phyloP scores from a whole-genome alignment of 345 rosid genomes.

The Acer saccharum region DNA sequence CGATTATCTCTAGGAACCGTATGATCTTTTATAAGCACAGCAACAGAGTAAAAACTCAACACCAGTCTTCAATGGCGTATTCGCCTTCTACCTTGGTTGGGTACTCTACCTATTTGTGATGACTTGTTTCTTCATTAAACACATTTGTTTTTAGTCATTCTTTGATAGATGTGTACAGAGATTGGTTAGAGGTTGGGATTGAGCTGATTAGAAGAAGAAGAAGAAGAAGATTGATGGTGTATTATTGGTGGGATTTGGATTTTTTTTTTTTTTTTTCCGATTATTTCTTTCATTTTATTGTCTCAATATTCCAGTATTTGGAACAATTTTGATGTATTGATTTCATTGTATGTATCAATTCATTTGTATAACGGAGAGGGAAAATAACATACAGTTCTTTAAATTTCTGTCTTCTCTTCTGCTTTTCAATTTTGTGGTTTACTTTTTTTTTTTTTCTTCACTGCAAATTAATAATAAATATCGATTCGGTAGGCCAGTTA shows the following conservation, averaged over 20 bases:
- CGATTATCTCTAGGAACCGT: slow-evolving; percentile 83
- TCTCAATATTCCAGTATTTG: slow-evolving; percentile 24
- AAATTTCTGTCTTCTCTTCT: neutral
- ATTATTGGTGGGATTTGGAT: neutral
- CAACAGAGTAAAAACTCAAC: slow-evolving; percentile 25
- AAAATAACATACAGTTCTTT: slow-evolving; percentile 23
- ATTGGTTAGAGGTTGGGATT: slow-evolving; percentile 5
- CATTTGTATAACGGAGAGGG: slow-evolving; percentile 13
- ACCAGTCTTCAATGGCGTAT: slow-evolving; percentile 28
- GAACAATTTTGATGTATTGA: slow-evolving; percentile 43
- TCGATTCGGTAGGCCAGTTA: too few relatives aligned
- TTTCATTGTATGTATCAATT: slow-evolving; percentile 31
- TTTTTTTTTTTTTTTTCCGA: neutral
- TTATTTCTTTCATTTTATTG: neutral
- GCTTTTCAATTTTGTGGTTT: neutral
- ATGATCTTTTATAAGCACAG: slow-evolving; percentile 56
- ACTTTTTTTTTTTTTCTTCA: too few relatives aligned
- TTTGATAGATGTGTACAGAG: slow-evolving; percentile 19
- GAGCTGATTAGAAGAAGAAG: neutral
- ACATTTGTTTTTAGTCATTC: slow-evolving; percentile 11
- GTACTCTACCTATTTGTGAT: slow-evolving; percentile 40
- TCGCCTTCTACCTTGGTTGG: slow-evolving; percentile 32
- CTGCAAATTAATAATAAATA: neutral
- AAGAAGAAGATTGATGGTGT: neutral
- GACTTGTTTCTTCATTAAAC: slow-evolving; percentile 20